phyloP scores from a whole-genome alignment of 352 stramenopile genomes.

The Globisporangium carolinianum region DNA sequence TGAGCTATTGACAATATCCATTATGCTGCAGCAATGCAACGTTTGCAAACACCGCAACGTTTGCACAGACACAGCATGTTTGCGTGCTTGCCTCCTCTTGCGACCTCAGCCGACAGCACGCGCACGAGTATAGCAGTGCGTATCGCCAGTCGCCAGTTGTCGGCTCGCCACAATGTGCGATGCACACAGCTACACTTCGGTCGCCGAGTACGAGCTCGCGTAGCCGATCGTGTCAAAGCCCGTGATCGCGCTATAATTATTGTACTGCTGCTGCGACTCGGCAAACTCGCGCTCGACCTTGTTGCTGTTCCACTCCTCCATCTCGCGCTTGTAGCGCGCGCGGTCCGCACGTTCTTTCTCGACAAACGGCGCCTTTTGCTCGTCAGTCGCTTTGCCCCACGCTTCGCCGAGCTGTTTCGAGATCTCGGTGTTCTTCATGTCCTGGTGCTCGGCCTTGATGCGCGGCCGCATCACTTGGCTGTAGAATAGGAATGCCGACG shows the following conservation, averaged over 20 bases:
- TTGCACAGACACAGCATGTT: no score
- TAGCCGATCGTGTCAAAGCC: constrained; percentile 81
- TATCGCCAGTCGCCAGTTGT: no score
- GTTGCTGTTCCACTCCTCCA: constrained; percentile 88
- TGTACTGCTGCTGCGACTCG: constrained; percentile 79
- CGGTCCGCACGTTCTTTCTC: constrained; percentile 90
- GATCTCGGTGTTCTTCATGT: constrained; percentile 96
- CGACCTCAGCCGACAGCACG: no score
- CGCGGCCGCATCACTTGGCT: constrained; percentile 84
- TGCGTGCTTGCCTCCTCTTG: no score
- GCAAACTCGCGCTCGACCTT: constrained; percentile 80
- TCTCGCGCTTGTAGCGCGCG: constrained; percentile 91
- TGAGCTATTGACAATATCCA: constrained; percentile 1
- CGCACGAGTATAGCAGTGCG: no score
- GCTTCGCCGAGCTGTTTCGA: constrained; percentile 91
- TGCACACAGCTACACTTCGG: constrained; percentile 34
- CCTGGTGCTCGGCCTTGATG: constrained; percentile 89
- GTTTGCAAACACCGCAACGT: no score
- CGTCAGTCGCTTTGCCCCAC: constrained; percentile 87
- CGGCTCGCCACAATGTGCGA: neutral
- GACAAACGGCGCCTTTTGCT: constrained; percentile 88
- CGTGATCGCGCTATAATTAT: constrained; percentile 70
- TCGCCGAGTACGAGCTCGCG: constrained; percentile 63
- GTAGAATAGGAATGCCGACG: constrained; percentile 94
- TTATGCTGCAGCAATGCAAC: neutral